Conservation (phyloP, 2,329 filamentous ascomycete species). For the Grosmannia huntii region DNA sequence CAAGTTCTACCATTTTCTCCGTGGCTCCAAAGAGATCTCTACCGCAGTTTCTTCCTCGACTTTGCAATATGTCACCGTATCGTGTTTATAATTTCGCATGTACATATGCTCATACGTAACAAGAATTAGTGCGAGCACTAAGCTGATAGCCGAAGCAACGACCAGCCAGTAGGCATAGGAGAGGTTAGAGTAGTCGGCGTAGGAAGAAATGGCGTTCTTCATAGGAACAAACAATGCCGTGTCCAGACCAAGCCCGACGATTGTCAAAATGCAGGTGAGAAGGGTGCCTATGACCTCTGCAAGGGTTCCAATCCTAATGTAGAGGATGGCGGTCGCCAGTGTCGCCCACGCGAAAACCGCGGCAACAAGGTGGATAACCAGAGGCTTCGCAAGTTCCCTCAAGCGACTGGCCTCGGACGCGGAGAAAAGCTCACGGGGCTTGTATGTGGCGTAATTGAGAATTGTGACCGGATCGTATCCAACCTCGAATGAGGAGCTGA, state of each 20-base stretch:
- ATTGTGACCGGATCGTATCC: background rate
- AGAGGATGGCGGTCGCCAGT: background rate
- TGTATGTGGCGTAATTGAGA: background rate
- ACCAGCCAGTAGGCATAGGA: background rate
- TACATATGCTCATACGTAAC: background rate
- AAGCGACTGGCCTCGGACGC: background rate
- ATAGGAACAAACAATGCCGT: background rate
- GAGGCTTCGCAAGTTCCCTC: background rate
- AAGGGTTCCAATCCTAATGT: background rate
- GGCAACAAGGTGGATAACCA: background rate
- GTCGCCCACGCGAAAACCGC: background rate
- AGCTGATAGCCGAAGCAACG: background rate
- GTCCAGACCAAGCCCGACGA: background rate
- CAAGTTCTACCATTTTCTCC: background rate
- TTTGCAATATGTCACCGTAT: background rate
- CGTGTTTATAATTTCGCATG: background rate
- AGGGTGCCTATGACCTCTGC: background rate
- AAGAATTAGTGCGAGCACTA: background rate
- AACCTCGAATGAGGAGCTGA: background rate
- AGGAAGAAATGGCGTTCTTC: background rate
- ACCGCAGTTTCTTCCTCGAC: background rate
- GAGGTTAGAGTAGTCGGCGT: background rate
- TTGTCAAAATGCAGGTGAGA: background rate
- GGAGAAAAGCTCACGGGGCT: background rate
- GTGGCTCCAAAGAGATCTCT: background rate